These are phyloP conservation scores for Trichocomaceae sp. DNA, from an alignment of 2,329 filamentous ascomycete genomes.

Conservation along the genomic window DNA sequence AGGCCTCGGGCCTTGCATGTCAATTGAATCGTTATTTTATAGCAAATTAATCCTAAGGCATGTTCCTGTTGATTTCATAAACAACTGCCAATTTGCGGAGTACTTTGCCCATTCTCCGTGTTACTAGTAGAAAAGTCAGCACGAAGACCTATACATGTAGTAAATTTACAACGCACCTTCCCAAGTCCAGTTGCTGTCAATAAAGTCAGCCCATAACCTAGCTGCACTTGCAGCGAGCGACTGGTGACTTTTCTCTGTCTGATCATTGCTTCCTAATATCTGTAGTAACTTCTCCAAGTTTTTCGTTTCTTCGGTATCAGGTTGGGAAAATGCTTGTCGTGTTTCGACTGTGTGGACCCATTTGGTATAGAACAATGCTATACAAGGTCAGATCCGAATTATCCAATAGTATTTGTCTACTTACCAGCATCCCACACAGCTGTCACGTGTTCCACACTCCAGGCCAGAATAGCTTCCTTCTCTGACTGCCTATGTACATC, in stretches of 20 bases:
- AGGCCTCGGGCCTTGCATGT: not conserved
- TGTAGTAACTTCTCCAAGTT: slow-evolving; percentile 21
- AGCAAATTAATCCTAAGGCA: not conserved
- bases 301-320: slow-evolving; percentile 20
- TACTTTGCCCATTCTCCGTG: slow-evolving; percentile 19
- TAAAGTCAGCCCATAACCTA: slow-evolving; percentile 22
- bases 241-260: slow-evolving; percentile 14
- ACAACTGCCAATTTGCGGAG: slow-evolving; percentile 17
- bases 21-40: not conserved
- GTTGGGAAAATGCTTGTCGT: slow-evolving; percentile 12
- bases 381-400: not conserved
- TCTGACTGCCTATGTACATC: slow-evolving; percentile 23
- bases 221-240: slow-evolving; percentile 24
- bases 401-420: not conserved
- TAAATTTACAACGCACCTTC: slow-evolving; percentile 11
- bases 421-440: slow-evolving; percentile 29
- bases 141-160: not conserved
- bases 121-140: slow-evolving; percentile 13
- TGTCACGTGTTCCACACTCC: slow-evolving; percentile 30
- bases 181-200: slow-evolving; percentile 27
- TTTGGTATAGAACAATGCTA: slow-evolving; percentile 27
- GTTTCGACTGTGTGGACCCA: slow-evolving; percentile 28
- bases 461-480: slow-evolving; percentile 28
- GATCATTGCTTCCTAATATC: slow-evolving; percentile 22
- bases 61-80: slow-evolving; percentile 14